Percentiles rank a stretch among this genome's conserved stretches.
These are phyloP conservation scores for Nicotiana attenuata DNA, from an alignment of 257 asterid genomes.

Conservation along the genomic window DNA sequence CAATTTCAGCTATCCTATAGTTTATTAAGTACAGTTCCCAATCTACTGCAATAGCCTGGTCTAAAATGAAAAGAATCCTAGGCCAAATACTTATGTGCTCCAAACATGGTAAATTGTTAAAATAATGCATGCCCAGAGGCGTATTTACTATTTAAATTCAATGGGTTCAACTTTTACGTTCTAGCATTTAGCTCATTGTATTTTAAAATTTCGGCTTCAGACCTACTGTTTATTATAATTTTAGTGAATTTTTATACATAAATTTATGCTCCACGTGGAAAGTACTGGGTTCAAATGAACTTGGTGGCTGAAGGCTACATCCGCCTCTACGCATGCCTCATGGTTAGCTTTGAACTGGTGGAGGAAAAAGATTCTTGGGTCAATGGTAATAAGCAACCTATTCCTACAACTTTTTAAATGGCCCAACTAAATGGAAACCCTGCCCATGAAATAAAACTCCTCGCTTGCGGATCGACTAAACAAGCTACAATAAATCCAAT, in stretches of 20 bases:
- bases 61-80: background rate
- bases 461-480: background rate
- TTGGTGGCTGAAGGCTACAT: too few species aligned
- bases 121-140: background rate
- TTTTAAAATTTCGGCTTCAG: too few species aligned
- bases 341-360: background rate
- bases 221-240: too few species aligned
- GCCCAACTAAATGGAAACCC: background rate
- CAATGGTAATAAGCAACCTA: background rate
- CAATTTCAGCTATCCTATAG: background rate
- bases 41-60: background rate
- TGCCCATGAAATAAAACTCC: background rate
- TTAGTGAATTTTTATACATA: too few species aligned
- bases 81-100: background rate
- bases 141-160: too few species aligned
- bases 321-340: background rate
- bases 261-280: too few species aligned
- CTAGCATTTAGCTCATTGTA: too few species aligned
- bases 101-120: background rate
- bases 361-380: background rate
- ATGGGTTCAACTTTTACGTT: too few species aligned
- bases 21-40: background rate
- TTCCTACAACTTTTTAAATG: background rate
- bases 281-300: too few species aligned
- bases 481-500: background rate